Percentiles rank a stretch among this genome's conserved stretches.
Conservation (phyloP, 495 filamentous ascomycete species). For the Aspergillus sparsus region DNA sequence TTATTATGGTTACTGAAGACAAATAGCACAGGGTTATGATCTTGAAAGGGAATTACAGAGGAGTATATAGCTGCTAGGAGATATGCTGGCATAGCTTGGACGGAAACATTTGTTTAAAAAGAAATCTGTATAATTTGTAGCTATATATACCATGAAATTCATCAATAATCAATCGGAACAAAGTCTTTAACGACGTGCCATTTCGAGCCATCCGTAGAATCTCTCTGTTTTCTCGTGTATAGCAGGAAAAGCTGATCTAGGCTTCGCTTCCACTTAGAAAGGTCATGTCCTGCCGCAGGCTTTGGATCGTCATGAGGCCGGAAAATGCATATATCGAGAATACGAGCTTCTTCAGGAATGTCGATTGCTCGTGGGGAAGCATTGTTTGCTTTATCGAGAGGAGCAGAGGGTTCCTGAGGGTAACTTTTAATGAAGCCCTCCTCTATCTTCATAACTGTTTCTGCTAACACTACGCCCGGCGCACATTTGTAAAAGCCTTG, state of each 20-base stretch:
- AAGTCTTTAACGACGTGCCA: slow-evolving; percentile 7
- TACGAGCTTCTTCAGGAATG: slow-evolving; percentile 6
- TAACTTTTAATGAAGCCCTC: neutral
- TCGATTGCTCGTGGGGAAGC: neutral
- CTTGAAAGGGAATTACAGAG: neutral
- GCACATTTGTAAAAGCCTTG: slow-evolving; percentile 31
- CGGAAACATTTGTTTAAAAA: too few relatives aligned
- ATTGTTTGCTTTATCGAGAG: neutral
- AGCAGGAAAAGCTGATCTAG: slow-evolving; percentile 3
- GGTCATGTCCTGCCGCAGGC: neutral
- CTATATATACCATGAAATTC: too few relatives aligned
- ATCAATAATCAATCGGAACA: slow-evolving; percentile 5
- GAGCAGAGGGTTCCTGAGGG: too few relatives aligned
- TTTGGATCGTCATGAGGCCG: slow-evolving; percentile 3
- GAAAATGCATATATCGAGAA: slow-evolving; percentile 1
- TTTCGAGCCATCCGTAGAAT: neutral
- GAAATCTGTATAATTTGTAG: too few relatives aligned
- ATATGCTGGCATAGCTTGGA: neutral
- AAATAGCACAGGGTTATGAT: neutral
- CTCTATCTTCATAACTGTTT: slow-evolving; percentile 1
- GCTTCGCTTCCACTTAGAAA: neutral
- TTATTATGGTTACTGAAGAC: neutral
- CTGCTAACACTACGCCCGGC: neutral
- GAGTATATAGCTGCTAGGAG: neutral
- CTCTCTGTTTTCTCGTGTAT: neutral